Evolutionary conservation across 345 rosid species (phyloP), one percentile per base, ranked within the genome.

Genomic region (Rubroshorea leprosula): DNA sequence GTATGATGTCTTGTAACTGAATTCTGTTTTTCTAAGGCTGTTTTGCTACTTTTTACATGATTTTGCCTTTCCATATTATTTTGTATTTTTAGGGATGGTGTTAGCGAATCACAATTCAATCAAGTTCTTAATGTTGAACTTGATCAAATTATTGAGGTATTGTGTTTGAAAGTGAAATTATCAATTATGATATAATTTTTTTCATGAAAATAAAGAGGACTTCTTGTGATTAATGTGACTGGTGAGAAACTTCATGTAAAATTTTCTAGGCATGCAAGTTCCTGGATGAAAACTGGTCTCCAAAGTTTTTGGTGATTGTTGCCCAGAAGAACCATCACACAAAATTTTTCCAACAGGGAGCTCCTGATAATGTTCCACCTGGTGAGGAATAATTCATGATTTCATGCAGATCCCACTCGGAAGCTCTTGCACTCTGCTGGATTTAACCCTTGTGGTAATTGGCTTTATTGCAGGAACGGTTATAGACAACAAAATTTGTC

Each of bases 261-360:
- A 24, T 20, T 63, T 61, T 46, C 15, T 63, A 93, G 99, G 99
- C 99, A 3, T 93, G 97, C 76, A 86, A 93, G 62, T 72, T 77
- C 62, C 79, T 84, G 6, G 97, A 89, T 55, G 72, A 77, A 65
- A 69, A 47, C 0, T 86, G 96, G 97, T 2, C 24, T 23, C 99
- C 99, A 0, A 83, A 74, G 68, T 93, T 89, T 63, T 74, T 76
- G 44, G 85, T 93, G 54, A 86, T 92, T 21, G 80, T 92, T 23
- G 96, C 94, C 0, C 97, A 92, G 71, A 89, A 89, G 57, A 89
- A 89, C 50, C 99, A 92, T 60, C 99, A 85, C 43, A 92, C 97
- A 8, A 86, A 85, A 61, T 89, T 93, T 68, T 93, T 92, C 79
- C 91, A 80, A 62, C 26, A 70, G 22, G 64, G 70, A 14, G 61